Evolutionary conservation across 352 stramenopile genomes (phyloP).

Genomic region (Phytophthora rubi): DNA sequence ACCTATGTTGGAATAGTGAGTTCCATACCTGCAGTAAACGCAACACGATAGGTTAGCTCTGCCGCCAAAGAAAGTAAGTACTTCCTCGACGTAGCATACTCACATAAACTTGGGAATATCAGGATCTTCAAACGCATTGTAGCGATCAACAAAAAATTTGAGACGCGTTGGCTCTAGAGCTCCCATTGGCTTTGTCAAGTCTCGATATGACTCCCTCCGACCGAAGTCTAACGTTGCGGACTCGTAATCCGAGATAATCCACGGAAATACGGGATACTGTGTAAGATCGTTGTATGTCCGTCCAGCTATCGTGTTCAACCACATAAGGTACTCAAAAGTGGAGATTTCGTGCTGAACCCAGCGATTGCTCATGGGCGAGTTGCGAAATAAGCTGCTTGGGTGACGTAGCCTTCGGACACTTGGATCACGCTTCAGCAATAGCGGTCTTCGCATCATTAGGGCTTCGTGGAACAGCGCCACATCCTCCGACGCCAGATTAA

Average conservation of each 20-base stretch:
- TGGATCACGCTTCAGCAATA: conserved; percentile 73
- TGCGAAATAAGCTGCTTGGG: conserved; percentile 83
- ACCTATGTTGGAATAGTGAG: conserved; percentile 92
- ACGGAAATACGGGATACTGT: conserved; percentile 97
- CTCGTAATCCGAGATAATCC: conserved; percentile 91
- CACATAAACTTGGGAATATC: conserved; percentile 91
- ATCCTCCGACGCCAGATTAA: conserved; percentile 68
- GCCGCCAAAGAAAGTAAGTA: not conserved
- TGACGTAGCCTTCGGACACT: conserved; percentile 78
- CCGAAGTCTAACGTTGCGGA: conserved; percentile 72
- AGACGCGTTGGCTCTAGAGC: conserved; percentile 94
- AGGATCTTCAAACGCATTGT: conserved; percentile 89
- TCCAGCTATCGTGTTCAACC: conserved; percentile 91
- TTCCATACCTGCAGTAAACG: conserved; percentile 73
- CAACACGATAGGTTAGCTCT: conserved; percentile 8
- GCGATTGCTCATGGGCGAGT: conserved; percentile 66
- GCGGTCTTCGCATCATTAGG: conserved; percentile 62
- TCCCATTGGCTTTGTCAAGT: conserved; percentile 98
- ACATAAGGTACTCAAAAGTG: conserved; percentile 97
- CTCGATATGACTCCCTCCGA: conserved; percentile 89
- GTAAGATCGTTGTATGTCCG: conserved; percentile 93
- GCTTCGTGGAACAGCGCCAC: conserved; percentile 68
- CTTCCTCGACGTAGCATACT: conserved; percentile 21
- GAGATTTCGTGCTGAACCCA: conserved; percentile 93
- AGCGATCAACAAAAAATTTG: conserved; percentile 94